Conservation (phyloP, 352 stramenopile genomes). For the Globisporangium yorkense region DNA sequence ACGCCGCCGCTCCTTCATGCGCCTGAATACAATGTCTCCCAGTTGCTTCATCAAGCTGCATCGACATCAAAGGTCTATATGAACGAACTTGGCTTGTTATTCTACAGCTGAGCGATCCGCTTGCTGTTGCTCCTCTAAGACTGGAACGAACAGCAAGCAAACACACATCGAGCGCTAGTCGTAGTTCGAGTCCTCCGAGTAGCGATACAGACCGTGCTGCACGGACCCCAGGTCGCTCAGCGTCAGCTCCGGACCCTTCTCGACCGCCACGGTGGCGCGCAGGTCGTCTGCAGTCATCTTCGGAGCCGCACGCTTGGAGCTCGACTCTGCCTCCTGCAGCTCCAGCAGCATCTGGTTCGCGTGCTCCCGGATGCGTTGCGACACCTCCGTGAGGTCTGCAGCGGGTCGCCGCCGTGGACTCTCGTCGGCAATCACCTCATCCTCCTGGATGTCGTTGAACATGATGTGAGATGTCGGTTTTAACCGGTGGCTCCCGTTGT, state of each 20-base stretch:
- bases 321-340: slow-evolving; percentile 26
- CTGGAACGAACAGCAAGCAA: neutral
- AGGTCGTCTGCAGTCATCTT: slow-evolving; percentile 50
- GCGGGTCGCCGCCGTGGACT: slow-evolving; percentile 5
- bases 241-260: slow-evolving; percentile 28
- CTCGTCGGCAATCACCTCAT: slow-evolving; percentile 25
- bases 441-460: slow-evolving; percentile 64
- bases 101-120: neutral
- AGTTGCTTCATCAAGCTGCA: no score
- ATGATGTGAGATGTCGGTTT: slow-evolving; percentile 20
- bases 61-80: no score
- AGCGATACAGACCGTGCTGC: slow-evolving; percentile 12
- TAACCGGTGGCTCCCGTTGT: slow-evolving; percentile 4
- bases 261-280: slow-evolving; percentile 23
- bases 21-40: no score
- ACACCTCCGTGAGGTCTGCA: slow-evolving; percentile 46
- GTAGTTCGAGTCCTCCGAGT: slow-evolving; percentile 18
- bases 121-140: neutral
- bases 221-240: slow-evolving; percentile 36
- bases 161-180: slow-evolving; percentile 7
- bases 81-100: neutral
- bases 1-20: no score
- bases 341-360: slow-evolving; percentile 22
- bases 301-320: slow-evolving; percentile 13
- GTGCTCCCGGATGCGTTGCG: slow-evolving; percentile 45